Evolutionary conservation across 257 asterid species (phyloP).

Genomic region (Fraxinus anomala): DNA sequence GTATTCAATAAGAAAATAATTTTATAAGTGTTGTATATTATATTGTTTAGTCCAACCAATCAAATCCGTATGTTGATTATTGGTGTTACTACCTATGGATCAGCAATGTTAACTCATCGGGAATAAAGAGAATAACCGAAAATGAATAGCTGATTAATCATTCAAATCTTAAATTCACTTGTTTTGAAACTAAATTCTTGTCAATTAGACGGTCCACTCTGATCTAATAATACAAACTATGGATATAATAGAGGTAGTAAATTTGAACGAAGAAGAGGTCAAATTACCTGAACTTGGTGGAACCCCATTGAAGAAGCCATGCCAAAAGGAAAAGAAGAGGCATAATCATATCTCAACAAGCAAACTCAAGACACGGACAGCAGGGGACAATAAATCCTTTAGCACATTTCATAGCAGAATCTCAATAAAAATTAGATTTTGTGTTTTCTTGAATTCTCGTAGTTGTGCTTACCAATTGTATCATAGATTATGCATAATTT

Average conservation of each 20-base stretch:
- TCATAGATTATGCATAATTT: too few species aligned
- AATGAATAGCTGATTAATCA: not conserved
- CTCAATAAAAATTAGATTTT: constrained; percentile 11
- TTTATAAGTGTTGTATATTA: too few species aligned
- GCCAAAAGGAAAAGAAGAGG: not conserved
- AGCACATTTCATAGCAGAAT: constrained; percentile 17
- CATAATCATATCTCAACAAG: constrained; percentile 36
- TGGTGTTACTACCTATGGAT: too few species aligned
- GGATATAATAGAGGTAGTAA: not conserved
- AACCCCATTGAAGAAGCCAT: not conserved
- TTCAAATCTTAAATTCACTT: not conserved
- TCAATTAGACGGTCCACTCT: too few species aligned
- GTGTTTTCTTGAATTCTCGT: not conserved
- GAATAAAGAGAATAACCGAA: not conserved
- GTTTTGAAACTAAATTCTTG: not conserved
- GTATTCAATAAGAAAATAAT: too few species aligned
- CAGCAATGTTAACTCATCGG: too few species aligned
- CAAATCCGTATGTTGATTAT: not conserved
- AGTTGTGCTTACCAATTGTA: not conserved
- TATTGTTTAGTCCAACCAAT: not conserved
- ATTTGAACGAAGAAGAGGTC: constrained; percentile 2
- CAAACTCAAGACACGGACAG: constrained; percentile 36
- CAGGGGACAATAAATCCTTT: constrained; percentile 4
- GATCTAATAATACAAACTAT: not conserved
- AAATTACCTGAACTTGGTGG: constrained; percentile 1